Base-by-base conservation (phyloP, 2,329 filamentous ascomycete species). In the Intubia oerlemansii region DNA sequence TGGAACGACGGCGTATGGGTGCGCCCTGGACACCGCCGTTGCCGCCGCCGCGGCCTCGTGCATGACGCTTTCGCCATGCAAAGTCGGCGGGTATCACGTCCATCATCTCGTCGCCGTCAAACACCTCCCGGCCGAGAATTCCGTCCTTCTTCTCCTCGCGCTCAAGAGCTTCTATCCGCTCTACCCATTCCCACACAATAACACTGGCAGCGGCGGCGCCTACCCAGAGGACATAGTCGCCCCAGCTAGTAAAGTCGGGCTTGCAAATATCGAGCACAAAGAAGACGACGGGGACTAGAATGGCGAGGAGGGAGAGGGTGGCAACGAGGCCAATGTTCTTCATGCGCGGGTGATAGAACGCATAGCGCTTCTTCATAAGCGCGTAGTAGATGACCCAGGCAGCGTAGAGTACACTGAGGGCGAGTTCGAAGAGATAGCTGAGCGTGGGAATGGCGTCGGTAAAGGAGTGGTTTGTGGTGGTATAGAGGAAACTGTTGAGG, bases 141-240 rank as follows among this genome's bases (percentile, higher is more conserved):
- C 84, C 84, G 41, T 91, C 82, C 50, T 90, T 91, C 50, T 84
- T 81, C 47, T 92, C 82, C 47, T 92, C 82, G 39, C 84, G 68
- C 53, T 93, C 84, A 35, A 92, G 51, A 0, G 82, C 80, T 47
- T 93, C 84, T 27, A 93, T 93, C 16, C 84, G 66, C 49, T 93
- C 84, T 4, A 93, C 84, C 84, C 84, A 93, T 49, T 93, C 84
- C 84, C 84, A 93, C 3, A 93, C 84, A 14, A 92, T 79, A n/a
- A 92, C 84, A 50, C 81, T 91, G 17, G 84, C 84, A 2, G 82
- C 82, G 0, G 84, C 82, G 2, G 82, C 82, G 27, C 84, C 84
- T n/a, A 92, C 84, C 84, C 84, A 93, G 42, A 82, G 63, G 25
- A 92, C 84, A 44, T 92, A 93, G 44, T 91, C 84, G 44, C 84